phyloP scores from a whole-genome alignment of 2,329 filamentous ascomycete species.

The Nothophoma quercina region DNA sequence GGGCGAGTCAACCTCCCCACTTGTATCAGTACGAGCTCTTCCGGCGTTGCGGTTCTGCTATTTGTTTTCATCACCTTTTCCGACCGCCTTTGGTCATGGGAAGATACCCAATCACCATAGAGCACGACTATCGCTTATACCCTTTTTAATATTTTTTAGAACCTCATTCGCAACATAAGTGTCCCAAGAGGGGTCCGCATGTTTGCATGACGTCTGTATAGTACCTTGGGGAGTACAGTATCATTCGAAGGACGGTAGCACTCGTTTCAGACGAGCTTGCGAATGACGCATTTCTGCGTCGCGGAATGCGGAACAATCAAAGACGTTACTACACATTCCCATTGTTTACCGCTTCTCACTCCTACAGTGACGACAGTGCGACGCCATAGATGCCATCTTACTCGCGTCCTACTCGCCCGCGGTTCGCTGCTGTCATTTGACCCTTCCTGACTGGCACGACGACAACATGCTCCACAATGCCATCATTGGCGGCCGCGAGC shows the following conservation, averaged over 20 bases:
- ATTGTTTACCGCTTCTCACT: constrained; percentile 4
- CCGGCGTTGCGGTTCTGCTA: constrained; percentile 13
- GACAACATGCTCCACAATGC: constrained; percentile 25
- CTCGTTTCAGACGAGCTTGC: constrained; percentile 29
- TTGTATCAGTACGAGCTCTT: constrained; percentile 42
- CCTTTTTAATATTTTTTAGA: constrained; percentile 47
- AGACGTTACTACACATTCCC: constrained; percentile 18
- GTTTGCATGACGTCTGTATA: constrained; percentile 48
- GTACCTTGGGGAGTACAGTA: constrained; percentile 27
- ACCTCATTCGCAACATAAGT: constrained; percentile 41
- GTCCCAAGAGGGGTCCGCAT: constrained; percentile 17
- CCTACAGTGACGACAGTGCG: constrained; percentile 11
- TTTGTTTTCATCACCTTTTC: constrained; percentile 14
- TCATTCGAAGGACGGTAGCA: constrained; percentile 1
- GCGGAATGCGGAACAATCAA: constrained; percentile 19
- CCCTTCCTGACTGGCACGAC: neutral
- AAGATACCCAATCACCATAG: constrained; percentile 29
- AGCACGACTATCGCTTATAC: constrained; percentile 46
- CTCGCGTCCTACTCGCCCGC: neutral
- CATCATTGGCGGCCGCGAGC: constrained; percentile 25
- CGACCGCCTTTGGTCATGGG: constrained; percentile 28
- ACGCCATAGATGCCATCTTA: constrained; percentile 7
- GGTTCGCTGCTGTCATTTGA: constrained; percentile 1
- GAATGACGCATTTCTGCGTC: constrained; percentile 33
- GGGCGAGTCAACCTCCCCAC: constrained; percentile 31